Base-by-base conservation (phyloP, 768 basidiomycete species). In the Heimioporus sp. region DNA sequence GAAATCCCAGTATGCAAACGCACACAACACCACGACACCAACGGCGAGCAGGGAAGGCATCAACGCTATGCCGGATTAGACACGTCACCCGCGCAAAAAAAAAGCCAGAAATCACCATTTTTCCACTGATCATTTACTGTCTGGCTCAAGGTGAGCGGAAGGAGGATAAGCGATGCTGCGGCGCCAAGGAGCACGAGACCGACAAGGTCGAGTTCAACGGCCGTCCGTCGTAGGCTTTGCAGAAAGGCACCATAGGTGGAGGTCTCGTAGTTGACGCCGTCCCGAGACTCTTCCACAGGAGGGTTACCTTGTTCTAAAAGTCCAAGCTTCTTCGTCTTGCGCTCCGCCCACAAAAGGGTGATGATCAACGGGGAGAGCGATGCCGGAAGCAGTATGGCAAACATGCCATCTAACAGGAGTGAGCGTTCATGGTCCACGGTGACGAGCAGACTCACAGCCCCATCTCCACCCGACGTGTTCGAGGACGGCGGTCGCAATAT, bases 381-480 rank as follows among this genome's bases (percentile, higher is more conserved):
- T 7, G 66, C 68, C 1, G 81, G 82, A 16, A 82, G 70, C 28
- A 85, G 68, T 53, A 84, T 79, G 24, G 77, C 76, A 60, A 83
- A 83, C 77, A 81, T 80, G 20, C 74, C 78, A 51, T 81, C 79
- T 80, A 28, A 39, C 34, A 43, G 13, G 34, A 55, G 42, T 52
- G 34, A 46, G 44, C 51, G 24, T 12, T 30, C 3, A 5, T 32
- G 21, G 19, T 19, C 20, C 15, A 24, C 5, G 51, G 51, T 32
- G 38, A 5, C 7, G 24, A 28, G 7, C 39, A 44, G 53, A 78
- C 82, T 42, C 61, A 82, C 81, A 87, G 31, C 85, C 85, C 85
- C 85, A 86, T 65, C 85, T 67, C 85, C 85, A 87, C 8, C 80
- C 79, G 38, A 77, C 49, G 34, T 79, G 69, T 53, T 69, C 69